phyloP scores from a whole-genome alignment of 768 basidiomycete species.

The Termitomyces titanicus region DNA sequence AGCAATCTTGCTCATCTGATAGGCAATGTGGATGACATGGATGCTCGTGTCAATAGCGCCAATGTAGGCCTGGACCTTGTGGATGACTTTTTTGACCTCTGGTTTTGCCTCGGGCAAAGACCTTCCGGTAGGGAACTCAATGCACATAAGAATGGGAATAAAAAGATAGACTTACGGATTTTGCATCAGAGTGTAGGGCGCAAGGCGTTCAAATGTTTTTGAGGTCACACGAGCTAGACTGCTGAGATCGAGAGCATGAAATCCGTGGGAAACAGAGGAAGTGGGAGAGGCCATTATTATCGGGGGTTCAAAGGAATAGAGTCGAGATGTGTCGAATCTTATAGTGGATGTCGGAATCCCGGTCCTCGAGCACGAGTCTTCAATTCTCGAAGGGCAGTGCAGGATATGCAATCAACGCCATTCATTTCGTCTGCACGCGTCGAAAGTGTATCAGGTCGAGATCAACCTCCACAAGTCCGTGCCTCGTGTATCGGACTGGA shows the following conservation, averaged over 20 bases:
- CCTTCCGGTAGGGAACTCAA: neutral
- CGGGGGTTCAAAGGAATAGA: neutral
- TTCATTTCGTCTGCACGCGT: neutral
- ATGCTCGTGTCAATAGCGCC: conserved; percentile 18
- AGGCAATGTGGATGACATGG: conserved; percentile 11
- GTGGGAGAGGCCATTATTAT: conserved; percentile 5
- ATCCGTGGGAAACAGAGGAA: neutral
- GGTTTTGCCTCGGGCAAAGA: conserved; percentile 18
- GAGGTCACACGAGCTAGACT: conserved; percentile 27
- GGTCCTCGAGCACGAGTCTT: neutral
- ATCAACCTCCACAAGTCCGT: neutral
- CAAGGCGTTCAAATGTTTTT: conserved; percentile 35
- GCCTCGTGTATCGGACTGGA: neutral
- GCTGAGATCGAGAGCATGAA: conserved; percentile 21
- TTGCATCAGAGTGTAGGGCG: conserved; percentile 29
- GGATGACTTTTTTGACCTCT: conserved; percentile 8
- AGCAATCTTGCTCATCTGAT: conserved; percentile 15
- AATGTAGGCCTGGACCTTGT: conserved; percentile 15
- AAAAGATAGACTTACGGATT: conserved; percentile 19
- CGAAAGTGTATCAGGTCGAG: neutral
- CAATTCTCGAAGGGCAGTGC: neutral
- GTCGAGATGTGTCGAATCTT: neutral
- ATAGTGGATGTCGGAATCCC: neutral
- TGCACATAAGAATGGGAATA: neutral
- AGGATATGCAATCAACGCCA: neutral